Evolutionary conservation across 345 rosid genomes (phyloP), one percentile per base, ranked within the genome.

Genomic region (Murraya koenigii): DNA sequence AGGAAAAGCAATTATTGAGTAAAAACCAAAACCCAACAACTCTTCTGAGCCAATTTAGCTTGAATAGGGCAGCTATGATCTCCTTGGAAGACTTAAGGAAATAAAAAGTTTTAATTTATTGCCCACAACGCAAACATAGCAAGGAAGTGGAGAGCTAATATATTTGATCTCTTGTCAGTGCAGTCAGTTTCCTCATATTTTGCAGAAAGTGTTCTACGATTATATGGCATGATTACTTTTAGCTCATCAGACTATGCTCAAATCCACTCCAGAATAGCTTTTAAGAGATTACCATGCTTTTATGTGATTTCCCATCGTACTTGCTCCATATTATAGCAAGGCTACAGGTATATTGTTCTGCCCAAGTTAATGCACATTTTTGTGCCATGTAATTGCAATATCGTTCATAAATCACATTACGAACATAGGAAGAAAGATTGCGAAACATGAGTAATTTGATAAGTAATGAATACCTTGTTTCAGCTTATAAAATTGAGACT

Each of bases 1-100:
- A 52, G 22, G 56, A 15, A 1, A 17, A 17, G 22, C 20, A 52
- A 52, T 22, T 52, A 52, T 52, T 52, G 56, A 72, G 65, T 72
- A 15, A 20, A 36, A 56, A 72, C 75, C 65, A n/a, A 72, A 26
- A 61, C 11, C 58, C 66, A 36, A 26, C 66, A 72, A 35, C 76
- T 72, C 23, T 22, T 7, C 66, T 10, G 20, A 74, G 39, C 58
- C 69, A 74, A 74, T 56, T 30, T 33, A 74, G 32, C 49, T 74
- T 30, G 58, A 61, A 28, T 47, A 39, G 36, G 49, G 23, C 25
- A 72, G 25, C 54, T 25, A 14, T 22, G 6, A 47, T 35, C 22
- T 72, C 33, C 52, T 59, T 35, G 75, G 63, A 72, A 8, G 44
- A n/a, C 66, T 58, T 58, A 14, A 23, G 7, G 35, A 52, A 39